These are phyloP conservation scores for Hyphodiscus hymeniophilus DNA, from an alignment of 495 filamentous ascomycete genomes.

Conservation along the genomic window DNA sequence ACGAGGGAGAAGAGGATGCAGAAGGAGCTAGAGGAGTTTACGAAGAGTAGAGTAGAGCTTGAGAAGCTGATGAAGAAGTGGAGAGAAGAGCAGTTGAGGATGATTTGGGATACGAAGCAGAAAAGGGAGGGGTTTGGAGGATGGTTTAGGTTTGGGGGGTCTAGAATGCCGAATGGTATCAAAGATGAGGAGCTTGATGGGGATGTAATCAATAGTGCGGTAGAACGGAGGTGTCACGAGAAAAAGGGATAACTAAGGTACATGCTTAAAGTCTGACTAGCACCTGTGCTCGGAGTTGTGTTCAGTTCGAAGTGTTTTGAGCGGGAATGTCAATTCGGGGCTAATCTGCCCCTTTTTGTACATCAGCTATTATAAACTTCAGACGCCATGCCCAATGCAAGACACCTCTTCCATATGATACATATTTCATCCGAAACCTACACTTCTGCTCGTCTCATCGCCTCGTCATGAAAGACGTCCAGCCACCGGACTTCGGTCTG, in stretches of 20 bases:
- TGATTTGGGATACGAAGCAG: not conserved
- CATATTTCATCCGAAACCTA: slow-evolving; percentile 14
- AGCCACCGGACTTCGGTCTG: slow-evolving; percentile 17
- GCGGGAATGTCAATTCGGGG: not conserved
- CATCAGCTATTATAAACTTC: slow-evolving; percentile 1
- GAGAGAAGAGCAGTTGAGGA: not conserved
- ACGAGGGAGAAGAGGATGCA: too few relatives aligned
- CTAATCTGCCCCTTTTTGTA: slow-evolving; percentile 1
- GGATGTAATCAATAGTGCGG: too few relatives aligned
- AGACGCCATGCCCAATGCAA: slow-evolving; percentile 20
- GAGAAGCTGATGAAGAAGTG: not conserved
- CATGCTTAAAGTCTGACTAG: too few relatives aligned
- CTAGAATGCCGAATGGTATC: not conserved
- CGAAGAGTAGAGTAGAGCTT: not conserved
- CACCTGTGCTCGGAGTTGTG: too few relatives aligned
- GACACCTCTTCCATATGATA: slow-evolving; percentile 19
- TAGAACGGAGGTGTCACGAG: too few relatives aligned
- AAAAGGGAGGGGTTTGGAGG: not conserved
- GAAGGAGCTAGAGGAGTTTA: not conserved
- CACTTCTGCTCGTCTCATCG: slow-evolving; percentile 12
- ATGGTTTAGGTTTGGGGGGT: not conserved
- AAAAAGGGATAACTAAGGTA: too few relatives aligned
- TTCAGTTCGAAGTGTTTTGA: too few relatives aligned
- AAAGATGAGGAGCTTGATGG: not conserved
- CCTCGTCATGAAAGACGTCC: slow-evolving; percentile 19